Conservation (phyloP, 1,139 yeast genomes). For the Debaryomyces sp. region DNA sequence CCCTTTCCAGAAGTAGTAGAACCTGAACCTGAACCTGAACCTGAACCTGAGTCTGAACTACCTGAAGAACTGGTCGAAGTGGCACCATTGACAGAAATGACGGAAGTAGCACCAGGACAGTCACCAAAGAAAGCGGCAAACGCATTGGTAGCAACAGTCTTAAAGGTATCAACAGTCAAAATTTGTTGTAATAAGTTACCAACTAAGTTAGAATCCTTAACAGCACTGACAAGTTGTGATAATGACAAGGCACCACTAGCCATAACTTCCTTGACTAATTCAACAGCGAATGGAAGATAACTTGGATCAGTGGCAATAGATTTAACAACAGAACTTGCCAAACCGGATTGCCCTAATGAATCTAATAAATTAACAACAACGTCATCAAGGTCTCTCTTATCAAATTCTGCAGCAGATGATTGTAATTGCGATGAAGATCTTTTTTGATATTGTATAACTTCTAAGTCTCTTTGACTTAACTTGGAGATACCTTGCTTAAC, state of each 20-base stretch:
- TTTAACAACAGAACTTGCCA: slow-evolving; percentile 44
- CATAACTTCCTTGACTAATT: slow-evolving; percentile 36
- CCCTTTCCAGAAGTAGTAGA: slow-evolving; percentile 14
- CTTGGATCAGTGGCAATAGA: slow-evolving; percentile 41
- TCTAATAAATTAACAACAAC: slow-evolving; percentile 42
- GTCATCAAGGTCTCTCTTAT: slow-evolving; percentile 30
- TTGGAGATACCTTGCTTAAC: slow-evolving; percentile 23
- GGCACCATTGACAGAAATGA: slow-evolving; percentile 11
- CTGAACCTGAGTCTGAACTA: slow-evolving; percentile 9
- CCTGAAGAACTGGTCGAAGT: slow-evolving; percentile 10
- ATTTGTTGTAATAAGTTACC: slow-evolving; percentile 39
- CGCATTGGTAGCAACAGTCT: slow-evolving; percentile 42
- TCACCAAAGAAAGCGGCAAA: slow-evolving; percentile 47
- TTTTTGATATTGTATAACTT: neutral
- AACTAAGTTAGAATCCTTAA: slow-evolving; percentile 40
- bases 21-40: slow-evolving; percentile 14
- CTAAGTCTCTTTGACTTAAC: slow-evolving; percentile 6
- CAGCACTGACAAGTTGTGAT: slow-evolving; percentile 31
- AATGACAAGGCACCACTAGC: slow-evolving; percentile 33
- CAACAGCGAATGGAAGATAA: slow-evolving; percentile 41
- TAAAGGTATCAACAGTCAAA: slow-evolving; percentile 36
- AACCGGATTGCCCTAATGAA: slow-evolving; percentile 45
- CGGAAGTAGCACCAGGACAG: slow-evolving; percentile 25
- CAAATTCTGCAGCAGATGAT: slow-evolving; percentile 11
- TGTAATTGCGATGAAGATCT: neutral